Percentiles rank a stretch among this genome's conserved stretches.
Conservation (phyloP, 768 basidiomycete genomes). For the Lentinula sp. region DNA sequence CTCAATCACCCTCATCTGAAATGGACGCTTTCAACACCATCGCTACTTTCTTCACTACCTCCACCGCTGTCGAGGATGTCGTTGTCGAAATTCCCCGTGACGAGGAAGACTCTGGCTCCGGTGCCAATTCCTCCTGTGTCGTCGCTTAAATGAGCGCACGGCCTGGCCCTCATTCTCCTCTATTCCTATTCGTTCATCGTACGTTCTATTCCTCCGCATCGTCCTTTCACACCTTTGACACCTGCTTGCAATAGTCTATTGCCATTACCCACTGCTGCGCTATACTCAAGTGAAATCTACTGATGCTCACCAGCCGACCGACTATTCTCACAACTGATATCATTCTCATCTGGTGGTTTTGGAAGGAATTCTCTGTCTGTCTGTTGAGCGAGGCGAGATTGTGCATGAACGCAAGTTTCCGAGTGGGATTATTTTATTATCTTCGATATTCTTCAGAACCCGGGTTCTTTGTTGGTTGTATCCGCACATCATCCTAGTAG, state of each 20-base stretch:
- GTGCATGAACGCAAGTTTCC: background rate
- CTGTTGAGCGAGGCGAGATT: background rate
- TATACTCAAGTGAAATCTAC: background rate
- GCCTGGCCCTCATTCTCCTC: background rate
- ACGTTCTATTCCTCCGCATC: background rate
- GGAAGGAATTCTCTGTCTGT: background rate
- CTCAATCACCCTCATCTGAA: background rate
- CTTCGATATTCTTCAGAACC: background rate
- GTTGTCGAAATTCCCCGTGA: background rate
- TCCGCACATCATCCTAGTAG: background rate
- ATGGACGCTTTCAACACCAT: slow-evolving; percentile 4
- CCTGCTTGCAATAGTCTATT: background rate
- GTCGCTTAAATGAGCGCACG: background rate
- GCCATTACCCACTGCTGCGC: slow-evolving; percentile 1
- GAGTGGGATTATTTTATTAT: slow-evolving; percentile 7
- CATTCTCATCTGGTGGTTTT: background rate
- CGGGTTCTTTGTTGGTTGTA: background rate
- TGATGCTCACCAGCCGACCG: background rate
- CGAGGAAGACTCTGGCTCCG: slow-evolving; percentile 2
- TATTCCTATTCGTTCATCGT: background rate
- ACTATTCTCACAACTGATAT: background rate
- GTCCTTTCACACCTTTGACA: background rate
- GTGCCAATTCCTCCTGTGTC: background rate
- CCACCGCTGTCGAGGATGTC: background rate
- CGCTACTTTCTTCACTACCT: background rate